Conservation (phyloP, 495 filamentous ascomycete species). For the Penicillium egyptiacum region DNA sequence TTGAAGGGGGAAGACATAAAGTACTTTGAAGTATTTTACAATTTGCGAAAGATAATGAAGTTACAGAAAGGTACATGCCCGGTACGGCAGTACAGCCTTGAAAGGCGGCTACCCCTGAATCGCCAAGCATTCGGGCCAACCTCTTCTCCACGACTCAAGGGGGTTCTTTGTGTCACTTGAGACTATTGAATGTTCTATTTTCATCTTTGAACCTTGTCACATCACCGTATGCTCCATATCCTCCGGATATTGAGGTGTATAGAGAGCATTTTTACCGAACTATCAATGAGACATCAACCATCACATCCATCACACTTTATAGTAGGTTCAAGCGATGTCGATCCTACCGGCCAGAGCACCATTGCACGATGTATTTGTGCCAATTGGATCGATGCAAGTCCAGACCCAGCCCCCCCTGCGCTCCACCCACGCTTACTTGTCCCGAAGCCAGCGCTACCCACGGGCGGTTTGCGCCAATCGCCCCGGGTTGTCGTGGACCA, state of each 20-base stretch:
- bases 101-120: slow-evolving; percentile 22
- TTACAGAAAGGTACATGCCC: background rate
- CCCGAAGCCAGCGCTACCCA: slow-evolving; percentile 22
- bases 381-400: slow-evolving; percentile 22
- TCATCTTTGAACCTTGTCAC: background rate
- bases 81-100: background rate
- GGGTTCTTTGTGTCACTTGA: slow-evolving; percentile 10
- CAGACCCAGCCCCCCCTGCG: slow-evolving; percentile 15
- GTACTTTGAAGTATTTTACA: background rate
- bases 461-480: slow-evolving; percentile 30
- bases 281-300: background rate
- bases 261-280: background rate
- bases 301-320: background rate
- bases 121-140: slow-evolving; percentile 13
- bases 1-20: background rate
- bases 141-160: slow-evolving; percentile 31
- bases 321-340: slow-evolving; percentile 18
- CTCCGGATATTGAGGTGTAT: background rate
- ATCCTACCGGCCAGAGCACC: slow-evolving; percentile 26
- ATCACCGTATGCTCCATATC: background rate
- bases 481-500: slow-evolving; percentile 9
- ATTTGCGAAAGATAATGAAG: background rate
- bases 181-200: slow-evolving; percentile 31
- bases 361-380: slow-evolving; percentile 21
- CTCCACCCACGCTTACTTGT: slow-evolving; percentile 22